Evolutionary conservation across 2,329 filamentous ascomycete genomes (phyloP).

Genomic region (Thyridium curvatum): DNA sequence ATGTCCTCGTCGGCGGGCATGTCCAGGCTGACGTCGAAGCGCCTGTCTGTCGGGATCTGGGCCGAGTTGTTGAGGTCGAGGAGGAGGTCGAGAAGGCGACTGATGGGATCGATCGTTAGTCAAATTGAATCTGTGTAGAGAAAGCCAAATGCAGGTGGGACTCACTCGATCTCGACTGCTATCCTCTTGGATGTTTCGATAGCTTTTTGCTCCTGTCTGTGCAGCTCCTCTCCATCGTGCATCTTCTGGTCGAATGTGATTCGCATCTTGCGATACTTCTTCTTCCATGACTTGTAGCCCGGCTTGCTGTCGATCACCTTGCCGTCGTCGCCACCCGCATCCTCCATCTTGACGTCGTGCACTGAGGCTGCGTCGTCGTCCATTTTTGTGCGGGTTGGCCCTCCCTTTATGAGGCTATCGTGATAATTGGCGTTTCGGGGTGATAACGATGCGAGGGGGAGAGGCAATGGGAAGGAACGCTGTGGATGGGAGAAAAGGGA

Average conservation of each 20-base stretch:
- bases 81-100: constrained; percentile 81
- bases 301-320: constrained; percentile 30
- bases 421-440: too few relatives aligned
- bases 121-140: too few relatives aligned
- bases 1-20: constrained; percentile 42
- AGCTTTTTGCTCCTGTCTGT: constrained; percentile 75
- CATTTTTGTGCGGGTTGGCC: constrained; percentile 12
- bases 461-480: too few relatives aligned
- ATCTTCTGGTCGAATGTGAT: constrained; percentile 71
- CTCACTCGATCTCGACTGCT: constrained; percentile 88
- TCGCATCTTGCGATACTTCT: constrained; percentile 94
- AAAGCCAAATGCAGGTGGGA: constrained; percentile 12
- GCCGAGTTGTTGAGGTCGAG: constrained; percentile 82
- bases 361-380: constrained; percentile 18
- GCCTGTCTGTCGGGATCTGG: constrained; percentile 68
- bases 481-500: too few relatives aligned
- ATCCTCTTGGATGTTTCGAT: constrained; percentile 76
- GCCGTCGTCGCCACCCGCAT: constrained; percentile 28
- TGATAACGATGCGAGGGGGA: too few relatives aligned
- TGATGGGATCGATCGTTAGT: constrained; percentile 29
- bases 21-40: constrained; percentile 61
- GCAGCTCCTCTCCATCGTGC: constrained; percentile 75
- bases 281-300: constrained; percentile 68
- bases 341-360: constrained; percentile 34
- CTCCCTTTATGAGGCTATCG: neutral